A percentile compares a stretch with the other conserved stretches of the same genome.
Evolutionary conservation across 2,329 filamentous ascomycete genomes (phyloP).

Genomic region (Aspergillus clavatus): DNA sequence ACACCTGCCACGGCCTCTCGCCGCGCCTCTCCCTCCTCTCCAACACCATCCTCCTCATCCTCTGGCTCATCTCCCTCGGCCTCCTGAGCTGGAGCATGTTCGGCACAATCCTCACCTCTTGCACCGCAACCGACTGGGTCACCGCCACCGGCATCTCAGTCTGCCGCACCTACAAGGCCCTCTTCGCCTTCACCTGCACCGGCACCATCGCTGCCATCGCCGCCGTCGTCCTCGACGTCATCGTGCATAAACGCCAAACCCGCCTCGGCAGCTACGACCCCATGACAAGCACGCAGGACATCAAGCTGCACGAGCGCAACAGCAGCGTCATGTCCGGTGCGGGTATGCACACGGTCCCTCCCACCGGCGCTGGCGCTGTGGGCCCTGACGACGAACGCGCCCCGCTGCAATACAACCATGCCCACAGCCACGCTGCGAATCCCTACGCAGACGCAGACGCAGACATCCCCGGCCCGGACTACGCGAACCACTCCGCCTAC

Average conservation of each 20-base stretch:
- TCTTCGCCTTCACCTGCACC: conserved; percentile 53
- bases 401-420: conserved; percentile 1
- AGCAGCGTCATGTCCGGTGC: conserved; percentile 13
- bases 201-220: conserved; percentile 45
- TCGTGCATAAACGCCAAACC: conserved; percentile 43
- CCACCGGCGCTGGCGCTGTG: conserved; percentile 12
- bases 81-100: conserved; percentile 53
- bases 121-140: conserved; percentile 50
- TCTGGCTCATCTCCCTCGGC: conserved; percentile 51
- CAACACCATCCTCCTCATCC: conserved; percentile 45
- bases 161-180: conserved; percentile 55
- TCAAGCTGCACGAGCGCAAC: conserved; percentile 30
- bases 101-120: conserved; percentile 49
- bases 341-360: too few relatives aligned
- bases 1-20: conserved; percentile 50
- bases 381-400: conserved; percentile 6
- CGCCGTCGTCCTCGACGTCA: conserved; percentile 48
- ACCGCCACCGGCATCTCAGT: conserved; percentile 51
- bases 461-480: conserved; percentile 6
- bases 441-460: conserved; percentile 4
- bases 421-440: background rate
- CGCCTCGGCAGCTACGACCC: conserved; percentile 47
- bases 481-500: conserved; percentile 2
- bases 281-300: conserved; percentile 32
- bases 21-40: conserved; percentile 48